Evolutionary conservation across 2,329 filamentous ascomycete genomes (phyloP), one percentile per base, ranked within the genome.

Genomic region (Ascochyta rabiei): DNA sequence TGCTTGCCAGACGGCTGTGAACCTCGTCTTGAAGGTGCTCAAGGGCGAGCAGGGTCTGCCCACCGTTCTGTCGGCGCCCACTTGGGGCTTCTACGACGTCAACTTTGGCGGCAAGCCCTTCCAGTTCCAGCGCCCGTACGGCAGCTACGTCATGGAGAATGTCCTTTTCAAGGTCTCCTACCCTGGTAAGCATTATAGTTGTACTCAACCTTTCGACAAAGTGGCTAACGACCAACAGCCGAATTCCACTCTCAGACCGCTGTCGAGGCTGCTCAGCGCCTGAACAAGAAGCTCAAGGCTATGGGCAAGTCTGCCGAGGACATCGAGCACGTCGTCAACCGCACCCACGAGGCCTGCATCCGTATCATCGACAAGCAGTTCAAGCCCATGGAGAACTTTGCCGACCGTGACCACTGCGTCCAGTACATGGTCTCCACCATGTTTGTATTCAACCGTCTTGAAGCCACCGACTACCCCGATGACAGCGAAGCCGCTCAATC

Each of bases 311-410:
- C 88, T 48, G 92, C 93, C 53, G 89, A 89, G 66, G 93, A 99
- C 77, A 77, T 99, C 82, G 93, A 96, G 82, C 84, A 85, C 59
- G 86, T 99, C 71, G 92, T 89, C 67, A 96, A 93, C 86, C 89
- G 95, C 70, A 99, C 95, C 8, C 95, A 99, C 81, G 95, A 99
- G 80, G 95, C 95, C 55, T 98, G 95, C 82, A 86, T 99, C 75
- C 92, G 95, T 71, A 99, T 99, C 80, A 99, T 99, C 72, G 95
- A 99, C 86, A 99, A 99, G 85, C 95, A 99, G 81, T 96, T 96
- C 85, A 98, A 97, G 86, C 88, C 93, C 68, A 96, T 99, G 91
- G 93, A 97, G 83, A 99, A 99, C 87, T 99, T 98, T 54, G 95
- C 95, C 73, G 95, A 99, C 81, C 92, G 95, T 73, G 95, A 99